phyloP scores from a whole-genome alignment of 2,329 filamentous ascomycete genomes.

The Blumeria graminis region DNA sequence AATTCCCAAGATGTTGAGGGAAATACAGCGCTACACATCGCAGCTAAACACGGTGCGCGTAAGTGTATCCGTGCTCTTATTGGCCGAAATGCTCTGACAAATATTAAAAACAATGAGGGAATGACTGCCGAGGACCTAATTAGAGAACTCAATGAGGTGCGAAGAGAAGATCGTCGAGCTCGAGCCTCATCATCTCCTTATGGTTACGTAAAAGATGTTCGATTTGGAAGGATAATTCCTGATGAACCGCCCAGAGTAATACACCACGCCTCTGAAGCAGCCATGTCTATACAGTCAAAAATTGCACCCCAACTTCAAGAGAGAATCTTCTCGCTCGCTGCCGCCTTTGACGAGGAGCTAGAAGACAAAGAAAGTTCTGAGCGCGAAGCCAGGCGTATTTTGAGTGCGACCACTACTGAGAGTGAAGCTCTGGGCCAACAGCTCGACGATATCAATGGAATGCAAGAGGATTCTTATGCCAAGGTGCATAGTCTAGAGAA shows the following conservation, averaged over 20 bases:
- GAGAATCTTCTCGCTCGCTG: slow-evolving; percentile 46
- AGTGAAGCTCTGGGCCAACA: slow-evolving; percentile 34
- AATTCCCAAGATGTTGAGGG: slow-evolving; percentile 67
- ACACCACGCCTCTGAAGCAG: slow-evolving; percentile 33
- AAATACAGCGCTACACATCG: slow-evolving; percentile 59
- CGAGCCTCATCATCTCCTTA: slow-evolving; percentile 52
- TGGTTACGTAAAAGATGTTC: slow-evolving; percentile 39
- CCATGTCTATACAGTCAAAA: slow-evolving; percentile 42
- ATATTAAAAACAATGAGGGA: slow-evolving; percentile 61
- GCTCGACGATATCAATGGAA: slow-evolving; percentile 22
- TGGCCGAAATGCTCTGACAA: slow-evolving; percentile 56
- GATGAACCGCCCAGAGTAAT: slow-evolving; percentile 6
- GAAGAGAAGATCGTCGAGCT: slow-evolving; percentile 24
- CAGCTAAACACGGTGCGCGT: slow-evolving; percentile 61
- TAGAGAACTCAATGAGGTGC: slow-evolving; percentile 43
- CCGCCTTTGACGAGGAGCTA: slow-evolving; percentile 51
- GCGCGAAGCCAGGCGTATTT: slow-evolving; percentile 38
- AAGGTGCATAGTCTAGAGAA: slow-evolving; percentile 9
- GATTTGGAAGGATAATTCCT: slow-evolving; percentile 7
- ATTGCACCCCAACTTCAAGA: slow-evolving; percentile 46
- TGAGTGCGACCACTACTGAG: slow-evolving; percentile 44
- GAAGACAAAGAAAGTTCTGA: slow-evolving; percentile 48
- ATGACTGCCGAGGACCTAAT: slow-evolving; percentile 71
- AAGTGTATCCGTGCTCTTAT: slow-evolving; percentile 69
- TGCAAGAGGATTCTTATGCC: slow-evolving; percentile 15